Evolutionary conservation across 208 protist species (phyloP), one percentile per base, ranked within the genome.

Genomic region (Leishmania mexicana): DNA sequence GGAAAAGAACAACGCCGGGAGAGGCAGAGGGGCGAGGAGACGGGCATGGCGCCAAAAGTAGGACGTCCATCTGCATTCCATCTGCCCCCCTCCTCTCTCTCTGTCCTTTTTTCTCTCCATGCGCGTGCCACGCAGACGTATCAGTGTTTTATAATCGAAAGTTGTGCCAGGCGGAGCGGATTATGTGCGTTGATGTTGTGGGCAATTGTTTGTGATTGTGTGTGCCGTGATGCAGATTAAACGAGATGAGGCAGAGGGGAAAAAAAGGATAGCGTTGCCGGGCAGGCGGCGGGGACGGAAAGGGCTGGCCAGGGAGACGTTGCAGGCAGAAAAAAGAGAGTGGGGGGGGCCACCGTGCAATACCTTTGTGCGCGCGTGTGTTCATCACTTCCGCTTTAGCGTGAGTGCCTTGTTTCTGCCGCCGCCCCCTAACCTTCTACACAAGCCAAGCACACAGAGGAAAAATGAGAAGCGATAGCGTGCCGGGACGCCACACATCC

Each of bases 1-100:
- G 78, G 81, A 75, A 83, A 64, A 62, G 24, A 65, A 74, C 13
- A 54, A 19, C 72, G 13, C 42, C 70, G 28, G 31, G 47, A 38
- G 40, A 51, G 21, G 42, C 70, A 35, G 67, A 42, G 21, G 67
- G 11, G 70, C 38, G 45, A 45, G 21, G 70, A 74, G 11, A 38
- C 24, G 28, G 24, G 67, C 19, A 17, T 74, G 70, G 45, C 11
- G 31, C 70, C 13, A 7, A 17, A 40, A 47, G 45, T n/a, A n/a
- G 28, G 40, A 35, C 45, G 70, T 2, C 38, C 24, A 38, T 53
- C 45, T 47, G 45, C n/a, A 8, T 74, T 24, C 40, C 62, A 11
- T 68, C 62, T 40, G 31, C 62, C 21, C 31, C 31, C 7, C 31
- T 40, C 45, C 70, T 53, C 45, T 51, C 67, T 42, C 31, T 47